Base-by-base conservation (phyloP, 352 stramenopile species). In the Phytophthora cajani region DNA sequence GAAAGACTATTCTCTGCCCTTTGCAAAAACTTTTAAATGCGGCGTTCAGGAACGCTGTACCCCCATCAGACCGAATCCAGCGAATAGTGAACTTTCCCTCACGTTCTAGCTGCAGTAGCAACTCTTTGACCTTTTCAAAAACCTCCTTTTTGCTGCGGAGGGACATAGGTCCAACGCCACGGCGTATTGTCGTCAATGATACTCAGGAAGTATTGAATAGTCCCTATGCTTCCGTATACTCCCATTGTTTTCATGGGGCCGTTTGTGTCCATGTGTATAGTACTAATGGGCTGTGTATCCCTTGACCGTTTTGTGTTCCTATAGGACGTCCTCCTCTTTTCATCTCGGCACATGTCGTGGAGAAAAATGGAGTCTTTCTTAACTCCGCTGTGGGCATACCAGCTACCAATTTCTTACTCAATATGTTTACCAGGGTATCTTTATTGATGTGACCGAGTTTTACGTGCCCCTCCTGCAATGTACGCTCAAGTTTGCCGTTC, bases 251-350 rank as follows among this genome's bases (percentile, higher is more conserved):
- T 71, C 56, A 65, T 71, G 3, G 56, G 36, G 1, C 64, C 55
- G 21, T 71, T 65, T 1, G 64, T 71, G 27, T 71, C 54, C 63
- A 70, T 70, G 25, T 65, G 54, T 6, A 70, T 70, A 0, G 49
- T 65, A 25, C 64, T 52, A 19, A 71, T 71, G 5, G 55, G 64
- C 30, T 58, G 12, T 44, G 17, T 3, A 27, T 69, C 62, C 44
- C 62, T 53, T 1, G 17, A 60, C 10, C 56, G 49, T 7, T 65
- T 42, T 23, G 10, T 30, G 44, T 71, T 71, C 8, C 64, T 23
- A 19, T 71, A 71, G 32, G 64, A 61, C 56, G 62, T 66, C 8
- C 64, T 46, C 16, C 27, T 49, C 47, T 71, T 30, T 65, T 65
- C 64, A 71, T 65, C 21, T 65, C 56, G 19, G 56, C 56, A 61